Evolutionary conservation across 2,329 filamentous ascomycete genomes (phyloP).

Genomic region (Botrytis elliptica): DNA sequence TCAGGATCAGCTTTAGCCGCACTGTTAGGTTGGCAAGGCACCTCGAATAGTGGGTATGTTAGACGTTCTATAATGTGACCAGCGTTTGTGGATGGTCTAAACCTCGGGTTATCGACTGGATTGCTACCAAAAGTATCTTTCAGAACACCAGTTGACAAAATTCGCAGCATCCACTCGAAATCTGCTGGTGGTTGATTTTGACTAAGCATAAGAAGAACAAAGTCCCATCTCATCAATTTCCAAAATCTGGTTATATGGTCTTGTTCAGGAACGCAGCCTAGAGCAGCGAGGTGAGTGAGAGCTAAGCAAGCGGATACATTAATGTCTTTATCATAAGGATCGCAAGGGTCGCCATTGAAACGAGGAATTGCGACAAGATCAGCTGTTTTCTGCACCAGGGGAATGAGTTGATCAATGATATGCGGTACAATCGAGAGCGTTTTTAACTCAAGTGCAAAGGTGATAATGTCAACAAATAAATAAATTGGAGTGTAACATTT

Average conservation of each 20-base stretch:
- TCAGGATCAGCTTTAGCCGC: conserved; percentile 32
- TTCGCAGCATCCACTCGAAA: conserved; percentile 61
- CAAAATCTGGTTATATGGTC: conserved; percentile 54
- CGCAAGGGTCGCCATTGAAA: conserved; percentile 44
- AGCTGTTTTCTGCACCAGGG: conserved; percentile 56
- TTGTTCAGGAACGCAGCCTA: conserved; percentile 52
- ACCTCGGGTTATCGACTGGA: conserved; percentile 41
- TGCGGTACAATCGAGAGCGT: conserved; percentile 57
- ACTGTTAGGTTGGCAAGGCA: conserved; percentile 40
- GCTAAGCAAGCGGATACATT: conserved; percentile 63
- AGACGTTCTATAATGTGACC: conserved; percentile 42
- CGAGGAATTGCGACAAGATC: conserved; percentile 51
- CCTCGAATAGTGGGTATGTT: conserved; percentile 45
- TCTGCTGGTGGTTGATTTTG: conserved; percentile 63
- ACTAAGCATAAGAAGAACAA: conserved; percentile 65
- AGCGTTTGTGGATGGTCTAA: conserved; percentile 42
- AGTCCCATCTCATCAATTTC: conserved; percentile 64
- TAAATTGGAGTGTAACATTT: conserved; percentile 60
- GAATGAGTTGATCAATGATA: conserved; percentile 57
- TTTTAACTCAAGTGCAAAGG: conserved; percentile 62
- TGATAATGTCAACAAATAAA: conserved; percentile 62
- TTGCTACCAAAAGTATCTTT: conserved; percentile 66
- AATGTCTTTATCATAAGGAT: conserved; percentile 54
- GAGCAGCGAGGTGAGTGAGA: conserved; percentile 62
- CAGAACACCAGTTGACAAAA: conserved; percentile 66